Conservation (phyloP, 345 rosid species). For the Rhodamnia argentea region DNA sequence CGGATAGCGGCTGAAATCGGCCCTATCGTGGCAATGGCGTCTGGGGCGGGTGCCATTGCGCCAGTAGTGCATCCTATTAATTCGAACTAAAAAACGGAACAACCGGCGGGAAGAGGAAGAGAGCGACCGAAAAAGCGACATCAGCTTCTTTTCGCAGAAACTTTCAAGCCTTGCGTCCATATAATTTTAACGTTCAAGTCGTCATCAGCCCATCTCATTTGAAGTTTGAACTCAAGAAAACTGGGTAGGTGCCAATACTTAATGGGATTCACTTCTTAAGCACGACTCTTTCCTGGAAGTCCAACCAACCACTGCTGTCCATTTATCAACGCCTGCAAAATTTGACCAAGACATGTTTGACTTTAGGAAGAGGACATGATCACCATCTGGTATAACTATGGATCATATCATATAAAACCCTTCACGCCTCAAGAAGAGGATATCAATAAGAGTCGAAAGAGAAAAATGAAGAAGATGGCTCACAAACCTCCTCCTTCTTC, state of each 20-base stretch:
- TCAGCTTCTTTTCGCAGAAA: background rate
- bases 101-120: background rate
- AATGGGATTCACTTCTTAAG: background rate
- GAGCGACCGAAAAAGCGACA: background rate
- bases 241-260: background rate
- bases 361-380: background rate
- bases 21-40: background rate
- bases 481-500: background rate
- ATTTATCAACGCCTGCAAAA: background rate
- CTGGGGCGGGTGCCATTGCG: too few species aligned
- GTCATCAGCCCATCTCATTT: background rate
- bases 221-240: background rate
- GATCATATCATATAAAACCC: background rate
- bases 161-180: background rate
- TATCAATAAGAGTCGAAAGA: background rate
- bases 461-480: background rate
- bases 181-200: background rate
- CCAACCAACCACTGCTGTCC: background rate
- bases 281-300: background rate
- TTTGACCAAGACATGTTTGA: background rate
- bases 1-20: background rate
- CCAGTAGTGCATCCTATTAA: background rate
- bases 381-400: background rate
- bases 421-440: background rate
- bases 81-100: background rate